phyloP scores from a whole-genome alignment of 129 eudicot genomes.

The Solidago caesia region DNA sequence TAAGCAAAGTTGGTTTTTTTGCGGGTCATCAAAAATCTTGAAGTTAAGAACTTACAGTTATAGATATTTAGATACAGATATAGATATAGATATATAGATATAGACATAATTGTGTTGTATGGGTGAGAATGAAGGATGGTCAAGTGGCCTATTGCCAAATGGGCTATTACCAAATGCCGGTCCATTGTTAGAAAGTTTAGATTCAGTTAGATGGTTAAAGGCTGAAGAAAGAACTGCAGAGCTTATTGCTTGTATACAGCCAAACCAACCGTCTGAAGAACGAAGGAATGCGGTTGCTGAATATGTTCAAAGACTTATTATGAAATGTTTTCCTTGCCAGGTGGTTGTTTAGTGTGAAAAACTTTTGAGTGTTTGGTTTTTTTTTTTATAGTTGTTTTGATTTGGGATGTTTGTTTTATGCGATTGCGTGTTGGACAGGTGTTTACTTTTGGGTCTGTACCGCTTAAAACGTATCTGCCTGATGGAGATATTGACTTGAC shows the following conservation, averaged over 20 bases:
- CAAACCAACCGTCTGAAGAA: constrained; percentile 65
- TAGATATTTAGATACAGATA: background rate
- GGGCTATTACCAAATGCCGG: constrained; percentile 72
- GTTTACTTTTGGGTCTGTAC: constrained; percentile 10
- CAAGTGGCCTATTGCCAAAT: constrained; percentile 8
- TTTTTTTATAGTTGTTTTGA: background rate
- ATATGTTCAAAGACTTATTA: constrained; percentile 69
- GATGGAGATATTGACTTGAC: constrained; percentile 20
- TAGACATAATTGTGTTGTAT: constrained; percentile 3
- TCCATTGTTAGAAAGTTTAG: constrained; percentile 46
- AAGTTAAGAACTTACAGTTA: background rate
- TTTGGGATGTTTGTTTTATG: background rate
- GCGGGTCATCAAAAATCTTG: background rate
- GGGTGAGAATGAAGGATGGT: constrained; percentile 10
- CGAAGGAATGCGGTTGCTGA: constrained; percentile 72
- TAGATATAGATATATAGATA: background rate
- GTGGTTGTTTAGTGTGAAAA: constrained; percentile 18
- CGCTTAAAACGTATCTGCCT: constrained; percentile 18
- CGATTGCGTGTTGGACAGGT: background rate
- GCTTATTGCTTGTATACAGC: constrained; percentile 80
- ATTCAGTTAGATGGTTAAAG: constrained; percentile 63
- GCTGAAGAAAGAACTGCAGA: constrained; percentile 49
- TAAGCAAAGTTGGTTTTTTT: background rate
- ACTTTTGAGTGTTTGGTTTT: background rate
- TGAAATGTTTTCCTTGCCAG: constrained; percentile 75